These are phyloP conservation scores for Phytophthora capsici DNA, from an alignment of 352 stramenopile species.

Conservation along the genomic window DNA sequence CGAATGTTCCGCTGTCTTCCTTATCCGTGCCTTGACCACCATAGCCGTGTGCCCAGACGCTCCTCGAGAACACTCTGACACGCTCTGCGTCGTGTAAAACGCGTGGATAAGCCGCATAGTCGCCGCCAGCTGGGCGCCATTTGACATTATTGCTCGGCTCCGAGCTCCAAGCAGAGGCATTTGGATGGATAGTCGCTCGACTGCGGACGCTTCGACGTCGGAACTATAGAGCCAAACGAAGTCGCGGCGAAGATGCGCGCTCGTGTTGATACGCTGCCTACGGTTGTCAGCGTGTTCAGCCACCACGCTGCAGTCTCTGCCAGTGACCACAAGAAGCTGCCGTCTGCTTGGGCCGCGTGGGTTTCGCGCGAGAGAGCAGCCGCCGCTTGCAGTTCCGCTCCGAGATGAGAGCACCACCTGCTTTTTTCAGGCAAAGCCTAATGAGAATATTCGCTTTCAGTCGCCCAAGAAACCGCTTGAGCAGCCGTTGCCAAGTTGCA, in stretches of 20 bases:
- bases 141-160: conserved; percentile 21
- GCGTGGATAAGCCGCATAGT: conserved; percentile 18
- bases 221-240: conserved; percentile 30
- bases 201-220: conserved; percentile 8
- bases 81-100: conserved; percentile 27
- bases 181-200: conserved; percentile 31
- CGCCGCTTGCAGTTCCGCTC: conserved; percentile 26
- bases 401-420: conserved; percentile 17
- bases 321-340: conserved; percentile 20
- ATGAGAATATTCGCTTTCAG: conserved; percentile 30
- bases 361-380: conserved; percentile 32
- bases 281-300: conserved; percentile 12
- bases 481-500: conserved; percentile 28
- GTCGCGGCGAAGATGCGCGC: conserved; percentile 5
- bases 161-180: not conserved
- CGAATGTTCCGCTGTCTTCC: conserved; percentile 22
- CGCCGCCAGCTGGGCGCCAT: conserved; percentile 25
- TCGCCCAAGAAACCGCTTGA: conserved; percentile 27
- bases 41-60: conserved; percentile 18
- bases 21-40: conserved; percentile 8
- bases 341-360: conserved; percentile 23
- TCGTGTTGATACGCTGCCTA: conserved; percentile 8
- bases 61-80: conserved; percentile 28
- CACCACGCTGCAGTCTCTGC: conserved; percentile 13
- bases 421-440: conserved; percentile 33